Conservation (phyloP, 306 rosid species). For the Casuarina glauca region DNA sequence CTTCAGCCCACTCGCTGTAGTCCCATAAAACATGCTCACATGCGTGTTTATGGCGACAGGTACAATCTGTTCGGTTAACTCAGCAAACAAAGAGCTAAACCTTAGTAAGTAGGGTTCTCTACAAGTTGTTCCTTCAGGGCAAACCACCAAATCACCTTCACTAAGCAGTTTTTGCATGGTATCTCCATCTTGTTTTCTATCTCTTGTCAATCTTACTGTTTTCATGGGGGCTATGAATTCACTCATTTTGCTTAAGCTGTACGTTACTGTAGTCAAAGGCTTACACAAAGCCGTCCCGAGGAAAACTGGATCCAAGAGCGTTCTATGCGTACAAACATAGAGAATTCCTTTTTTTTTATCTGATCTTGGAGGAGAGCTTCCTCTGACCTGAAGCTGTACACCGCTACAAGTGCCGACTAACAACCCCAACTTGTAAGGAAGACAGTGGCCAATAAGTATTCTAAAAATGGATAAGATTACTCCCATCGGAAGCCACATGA, state of each 20-base stretch:
- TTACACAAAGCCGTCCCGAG: constrained; percentile 48
- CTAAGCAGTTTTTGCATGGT: constrained; percentile 55
- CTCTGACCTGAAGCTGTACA: constrained; percentile 35
- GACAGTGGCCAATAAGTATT: constrained; percentile 54
- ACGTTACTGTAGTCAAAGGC: constrained; percentile 72
- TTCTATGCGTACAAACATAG: constrained; percentile 74
- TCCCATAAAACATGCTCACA: constrained; percentile 90
- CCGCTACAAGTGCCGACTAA: constrained; percentile 50
- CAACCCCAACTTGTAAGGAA: constrained; percentile 53
- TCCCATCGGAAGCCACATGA: constrained; percentile 83
- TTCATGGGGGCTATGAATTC: constrained; percentile 60
- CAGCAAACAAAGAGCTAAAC: constrained; percentile 90
- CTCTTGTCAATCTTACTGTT: constrained; percentile 71
- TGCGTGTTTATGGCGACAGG: constrained; percentile 73
- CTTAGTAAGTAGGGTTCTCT: constrained; percentile 87
- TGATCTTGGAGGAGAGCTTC: constrained; percentile 21
- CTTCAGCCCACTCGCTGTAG: constrained; percentile 89
- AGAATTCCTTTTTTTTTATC: constrained; percentile 46
- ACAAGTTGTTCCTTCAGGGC: constrained; percentile 98
- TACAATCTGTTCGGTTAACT: constrained; percentile 74
- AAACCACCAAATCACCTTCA: constrained; percentile 87
- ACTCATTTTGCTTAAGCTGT: constrained; percentile 67
- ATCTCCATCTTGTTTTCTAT: constrained; percentile 63
- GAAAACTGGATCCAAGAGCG: constrained; percentile 77
- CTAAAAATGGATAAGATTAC: constrained; percentile 59